Evolutionary conservation across 2,329 filamentous ascomycete genomes (phyloP).

Genomic region (Nemania sp.): DNA sequence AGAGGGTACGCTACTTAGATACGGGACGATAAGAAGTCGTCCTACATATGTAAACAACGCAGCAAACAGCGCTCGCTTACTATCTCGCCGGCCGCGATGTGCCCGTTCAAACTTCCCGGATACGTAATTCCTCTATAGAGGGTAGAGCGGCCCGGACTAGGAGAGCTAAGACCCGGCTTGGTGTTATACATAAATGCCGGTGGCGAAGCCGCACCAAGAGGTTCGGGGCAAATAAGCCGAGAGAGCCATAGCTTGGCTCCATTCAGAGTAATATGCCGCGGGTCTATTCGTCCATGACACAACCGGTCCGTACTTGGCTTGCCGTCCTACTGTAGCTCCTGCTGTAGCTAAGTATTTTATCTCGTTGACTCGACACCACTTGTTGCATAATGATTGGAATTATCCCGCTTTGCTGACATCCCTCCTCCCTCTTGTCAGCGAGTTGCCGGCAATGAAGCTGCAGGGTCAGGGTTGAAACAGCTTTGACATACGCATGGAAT

Average conservation of each 20-base stretch:
- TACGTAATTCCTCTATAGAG: slow-evolving; percentile 18
- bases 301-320: slow-evolving; percentile 12
- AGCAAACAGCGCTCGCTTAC: slow-evolving; percentile 35
- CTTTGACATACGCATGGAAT: slow-evolving; percentile 20
- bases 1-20: not conserved
- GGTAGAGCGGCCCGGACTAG: slow-evolving; percentile 30
- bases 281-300: slow-evolving; percentile 23
- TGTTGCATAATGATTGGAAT: slow-evolving; percentile 19
- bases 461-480: slow-evolving; percentile 34
- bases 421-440: slow-evolving; percentile 17
- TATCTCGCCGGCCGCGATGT: slow-evolving; percentile 13
- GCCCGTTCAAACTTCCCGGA: slow-evolving; percentile 14
- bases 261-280: slow-evolving; percentile 29
- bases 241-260: slow-evolving; percentile 29
- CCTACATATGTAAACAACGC: not conserved
- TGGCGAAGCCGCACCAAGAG: slow-evolving; percentile 29
- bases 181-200: slow-evolving; percentile 30
- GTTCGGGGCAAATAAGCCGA: slow-evolving; percentile 34
- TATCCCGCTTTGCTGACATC: slow-evolving; percentile 26
- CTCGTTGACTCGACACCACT: slow-evolving; percentile 10
- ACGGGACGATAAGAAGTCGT: not conserved
- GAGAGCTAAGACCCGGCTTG: slow-evolving; percentile 22
- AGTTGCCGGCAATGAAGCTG: slow-evolving; percentile 34
- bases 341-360: slow-evolving; percentile 9
- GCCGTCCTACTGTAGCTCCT: slow-evolving; percentile 10